Base-by-base conservation (phyloP, 2,329 filamentous ascomycete species). In the Myriosclerotinia duriaeana region DNA sequence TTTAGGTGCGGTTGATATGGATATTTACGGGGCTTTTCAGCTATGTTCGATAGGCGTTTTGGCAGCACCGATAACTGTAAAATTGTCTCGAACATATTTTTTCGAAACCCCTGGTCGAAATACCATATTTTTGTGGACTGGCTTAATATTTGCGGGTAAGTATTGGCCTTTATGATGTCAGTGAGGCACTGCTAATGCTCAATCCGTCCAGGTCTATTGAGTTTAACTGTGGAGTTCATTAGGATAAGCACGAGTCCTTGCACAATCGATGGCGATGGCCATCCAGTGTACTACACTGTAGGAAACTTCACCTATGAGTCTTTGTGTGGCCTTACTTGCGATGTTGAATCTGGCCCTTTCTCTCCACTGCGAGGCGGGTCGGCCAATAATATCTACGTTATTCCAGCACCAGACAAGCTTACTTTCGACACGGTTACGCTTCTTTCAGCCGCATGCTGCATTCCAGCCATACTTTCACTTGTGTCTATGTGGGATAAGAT, bases 1-100 rank as follows among this genome's bases (percentile, higher is more conserved):
- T 67, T 34, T 66, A 88, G 87, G 78, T 62, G 87, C 85, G 17
- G 82, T 89, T 17, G 87, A 90, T 71, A 85, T 90, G 83, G 88
- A 90, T 70, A 79, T 90, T 4, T 90, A 84, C 66, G 88, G 88
- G 1, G 86, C 87, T 11, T 89, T 90, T 69, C 88, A 90, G 70
- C 74, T 89, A 0, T 90, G 87, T 67, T 81, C 87, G 0, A 87
- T 90, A 48, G 87, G 86, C 15, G 86, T 89, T 20, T 71, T 90
- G 5, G 85, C 86, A 1, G 87, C 85, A 5, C 88, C 87, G 0
- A 80, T 87, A 0, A 88, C 87, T 0, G 86, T 87, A 30, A 81
- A 82, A 68, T 75, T 87, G 53, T 89, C 87, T 1, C 77, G 77
- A 20, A 90, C 87, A 0, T 90, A 90, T 72, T 89, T 61, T 38